phyloP scores from a whole-genome alignment of 2,329 filamentous ascomycete genomes.

The Exserohilum turcica region DNA sequence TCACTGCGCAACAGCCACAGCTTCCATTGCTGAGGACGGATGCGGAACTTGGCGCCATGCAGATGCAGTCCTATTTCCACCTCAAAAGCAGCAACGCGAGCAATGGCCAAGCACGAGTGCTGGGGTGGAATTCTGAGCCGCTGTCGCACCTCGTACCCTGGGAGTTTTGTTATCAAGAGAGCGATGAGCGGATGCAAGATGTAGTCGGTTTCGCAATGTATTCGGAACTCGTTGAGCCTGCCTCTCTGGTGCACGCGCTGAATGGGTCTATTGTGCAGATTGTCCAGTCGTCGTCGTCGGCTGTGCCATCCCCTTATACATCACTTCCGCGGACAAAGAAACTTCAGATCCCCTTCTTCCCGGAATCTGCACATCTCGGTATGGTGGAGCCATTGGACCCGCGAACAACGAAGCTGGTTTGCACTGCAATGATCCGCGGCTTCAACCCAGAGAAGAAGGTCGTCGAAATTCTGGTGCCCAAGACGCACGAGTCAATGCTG shows the following conservation, averaged over 20 bases:
- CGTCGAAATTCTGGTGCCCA: slow-evolving; percentile 70
- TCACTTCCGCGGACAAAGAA: slow-evolving; percentile 50
- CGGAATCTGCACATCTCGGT: slow-evolving; percentile 52
- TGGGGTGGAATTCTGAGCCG: slow-evolving; percentile 60
- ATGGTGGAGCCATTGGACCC: slow-evolving; percentile 61
- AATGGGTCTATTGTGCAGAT: slow-evolving; percentile 73
- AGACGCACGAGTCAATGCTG: slow-evolving; percentile 44
- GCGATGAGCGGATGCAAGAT: slow-evolving; percentile 52
- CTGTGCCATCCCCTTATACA: slow-evolving; percentile 25
- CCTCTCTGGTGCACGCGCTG: slow-evolving; percentile 67
- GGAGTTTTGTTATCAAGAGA: slow-evolving; percentile 64
- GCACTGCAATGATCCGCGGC: slow-evolving; percentile 71
- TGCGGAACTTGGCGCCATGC: slow-evolving; percentile 72
- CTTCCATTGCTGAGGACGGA: slow-evolving; percentile 59
- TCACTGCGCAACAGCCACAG: slow-evolving; percentile 60
- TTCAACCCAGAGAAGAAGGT: slow-evolving; percentile 62
- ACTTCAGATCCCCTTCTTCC: slow-evolving; percentile 67
- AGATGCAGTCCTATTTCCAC: slow-evolving; percentile 82
- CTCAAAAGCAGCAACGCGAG: slow-evolving; percentile 20
- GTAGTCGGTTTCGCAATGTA: slow-evolving; percentile 71
- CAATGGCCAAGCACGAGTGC: slow-evolving; percentile 17
- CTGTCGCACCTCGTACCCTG: slow-evolving; percentile 65
- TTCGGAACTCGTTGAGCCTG: slow-evolving; percentile 64
- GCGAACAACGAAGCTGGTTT: slow-evolving; percentile 62
- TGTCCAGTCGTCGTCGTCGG: slow-evolving; percentile 62